Evolutionary conservation across 306 rosid genomes (phyloP), one percentile per base, ranked within the genome.

Genomic region (Abrus pulchellus): DNA sequence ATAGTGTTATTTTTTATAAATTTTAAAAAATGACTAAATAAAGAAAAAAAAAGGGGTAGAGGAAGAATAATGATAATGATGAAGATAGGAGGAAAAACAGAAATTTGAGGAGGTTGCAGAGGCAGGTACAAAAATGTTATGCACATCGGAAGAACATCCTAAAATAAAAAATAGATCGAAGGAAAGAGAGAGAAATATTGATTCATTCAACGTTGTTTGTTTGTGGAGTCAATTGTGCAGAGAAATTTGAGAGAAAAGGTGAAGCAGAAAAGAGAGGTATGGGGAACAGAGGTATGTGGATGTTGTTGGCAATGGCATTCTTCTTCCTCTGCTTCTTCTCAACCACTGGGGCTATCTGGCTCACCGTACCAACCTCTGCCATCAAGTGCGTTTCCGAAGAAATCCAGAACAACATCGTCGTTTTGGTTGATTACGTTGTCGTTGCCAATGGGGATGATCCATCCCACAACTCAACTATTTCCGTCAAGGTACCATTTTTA

Each of bases 361-460:
- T 91, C 70, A 88, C 83, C 20, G 8, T 95, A 9, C 98, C 98
- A 2, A 0, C 86, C 9, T 8, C 87, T 5, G 89, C 85, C 1
- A 88, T 91, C 68, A 95, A 91, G 87, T 95, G 99, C 80, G 92
- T 95, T 72, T 91, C 97, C 36, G 98, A 95, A 78, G 97, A 93
- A 83, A 90, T 95, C 86, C 99, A 91, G 27, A 85, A 57, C 71
- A 87, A 95, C 90, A 93, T 95, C 44, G 91, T 95, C 54, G 97
- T 95, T 90, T 87, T 93, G 85, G 97, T 84, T 11, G 91, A 95
- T 43, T 95, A 93, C 76, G 73, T 68, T 52, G 88, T 89, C 76
- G 43, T 95, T 47, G 2, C 86, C 45, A 86, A 70, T 2, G 43
- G 1, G 0, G 0, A 4, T 12, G 89, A 86, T 79, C 86, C 38